Percentiles rank a stretch among this genome's conserved stretches.
Conservation (phyloP, 805 yeast species). For the Myxozyma neotropica region DNA sequence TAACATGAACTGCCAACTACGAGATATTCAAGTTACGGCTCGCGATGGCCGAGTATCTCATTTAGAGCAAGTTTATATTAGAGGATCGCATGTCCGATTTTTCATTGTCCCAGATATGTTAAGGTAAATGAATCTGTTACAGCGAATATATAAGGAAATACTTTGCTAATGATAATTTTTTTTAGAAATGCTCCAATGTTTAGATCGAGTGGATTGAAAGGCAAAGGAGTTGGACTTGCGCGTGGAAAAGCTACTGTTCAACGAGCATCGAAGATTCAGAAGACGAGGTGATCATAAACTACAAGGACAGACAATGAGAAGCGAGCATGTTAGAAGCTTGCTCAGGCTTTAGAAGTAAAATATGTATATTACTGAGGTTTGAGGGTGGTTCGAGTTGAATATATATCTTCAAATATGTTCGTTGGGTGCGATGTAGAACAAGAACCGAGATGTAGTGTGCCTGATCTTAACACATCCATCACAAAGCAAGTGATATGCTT, state of each 20-base stretch:
- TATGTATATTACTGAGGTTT: background rate
- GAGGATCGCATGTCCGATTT: slow-evolving; percentile 88
- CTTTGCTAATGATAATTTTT: background rate
- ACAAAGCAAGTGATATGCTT: no score
- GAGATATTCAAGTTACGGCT: slow-evolving; percentile 78
- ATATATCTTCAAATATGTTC: background rate
- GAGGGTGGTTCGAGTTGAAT: background rate
- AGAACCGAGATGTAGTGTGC: no score
- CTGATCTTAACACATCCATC: no score
- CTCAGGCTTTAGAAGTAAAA: background rate
- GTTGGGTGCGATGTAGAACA: no score
- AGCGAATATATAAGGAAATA: background rate
- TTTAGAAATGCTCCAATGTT: slow-evolving; percentile 81
- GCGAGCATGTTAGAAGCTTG: background rate
- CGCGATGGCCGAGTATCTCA: slow-evolving; percentile 74
- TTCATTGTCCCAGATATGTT: slow-evolving; percentile 87
- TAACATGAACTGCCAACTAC: slow-evolving; percentile 87
- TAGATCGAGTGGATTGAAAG: slow-evolving; percentile 44
- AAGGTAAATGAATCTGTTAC: slow-evolving; percentile 40
- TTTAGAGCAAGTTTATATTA: slow-evolving; percentile 80
- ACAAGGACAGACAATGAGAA: background rate
- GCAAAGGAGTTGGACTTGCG: slow-evolving; percentile 36
- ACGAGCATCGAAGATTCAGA: slow-evolving; percentile 33
- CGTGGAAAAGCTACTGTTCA: slow-evolving; percentile 37
- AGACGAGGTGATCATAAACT: slow-evolving; percentile 5